phyloP scores from a whole-genome alignment of 169 alveolate species.

The Plasmodium gonderi region DNA sequence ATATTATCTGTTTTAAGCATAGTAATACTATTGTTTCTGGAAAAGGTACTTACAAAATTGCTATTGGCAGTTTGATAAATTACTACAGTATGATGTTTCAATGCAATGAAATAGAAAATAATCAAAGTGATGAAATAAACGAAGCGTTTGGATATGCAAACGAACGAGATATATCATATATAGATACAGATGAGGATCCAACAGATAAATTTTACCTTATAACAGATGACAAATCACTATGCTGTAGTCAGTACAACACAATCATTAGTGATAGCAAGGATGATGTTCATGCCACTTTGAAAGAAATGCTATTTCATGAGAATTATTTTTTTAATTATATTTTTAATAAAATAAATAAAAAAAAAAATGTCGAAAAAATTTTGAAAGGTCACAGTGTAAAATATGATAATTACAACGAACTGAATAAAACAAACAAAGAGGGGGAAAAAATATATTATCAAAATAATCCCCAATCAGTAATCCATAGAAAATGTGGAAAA shows the following conservation, averaged over 20 bases:
- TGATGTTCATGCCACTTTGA: conserved; percentile 15
- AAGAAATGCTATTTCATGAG: conserved; percentile 52
- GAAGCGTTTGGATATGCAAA: not conserved
- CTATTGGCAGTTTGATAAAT: conserved; percentile 26
- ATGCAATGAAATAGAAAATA: not conserved
- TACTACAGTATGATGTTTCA: conserved; percentile 9
- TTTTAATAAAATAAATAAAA: conserved; percentile 36
- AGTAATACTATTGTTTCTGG: not conserved
- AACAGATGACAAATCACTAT: conserved; percentile 8
- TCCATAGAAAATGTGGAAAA: not conserved
- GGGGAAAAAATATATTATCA: not conserved
- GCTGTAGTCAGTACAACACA: not conserved
- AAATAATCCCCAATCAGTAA: not conserved
- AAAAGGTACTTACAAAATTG: conserved; percentile 14
- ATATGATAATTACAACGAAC: not conserved
- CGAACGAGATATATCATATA: not conserved
- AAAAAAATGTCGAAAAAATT: not conserved
- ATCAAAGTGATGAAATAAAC: not conserved
- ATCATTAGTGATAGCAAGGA: not conserved
- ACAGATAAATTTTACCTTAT: conserved; percentile 13
- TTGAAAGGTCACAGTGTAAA: conserved; percentile 11
- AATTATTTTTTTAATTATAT: conserved; percentile 68
- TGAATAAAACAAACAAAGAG: not conserved
- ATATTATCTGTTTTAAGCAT: not conserved
- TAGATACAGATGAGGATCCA: not conserved